These are phyloP conservation scores for Daldinia bambusicola DNA, from an alignment of 495 filamentous ascomycete species.

Conservation along the genomic window DNA sequence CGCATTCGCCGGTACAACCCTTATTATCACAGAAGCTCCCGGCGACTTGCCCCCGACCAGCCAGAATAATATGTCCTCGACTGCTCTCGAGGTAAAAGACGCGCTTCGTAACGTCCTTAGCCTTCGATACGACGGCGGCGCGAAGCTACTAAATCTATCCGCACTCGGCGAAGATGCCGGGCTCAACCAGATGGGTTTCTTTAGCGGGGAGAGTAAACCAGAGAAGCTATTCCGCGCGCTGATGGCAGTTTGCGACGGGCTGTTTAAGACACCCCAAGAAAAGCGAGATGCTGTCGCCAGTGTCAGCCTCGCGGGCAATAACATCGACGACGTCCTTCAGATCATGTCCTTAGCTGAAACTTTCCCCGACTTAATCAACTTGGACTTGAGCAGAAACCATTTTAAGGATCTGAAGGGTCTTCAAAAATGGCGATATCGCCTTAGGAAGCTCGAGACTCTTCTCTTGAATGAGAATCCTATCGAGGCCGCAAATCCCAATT, in stretches of 20 bases:
- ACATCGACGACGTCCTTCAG: conserved; percentile 71
- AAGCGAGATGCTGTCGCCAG: conserved; percentile 79
- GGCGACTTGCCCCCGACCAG: conserved; percentile 44
- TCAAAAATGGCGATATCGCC: conserved; percentile 76
- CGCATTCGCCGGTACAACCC: conserved; percentile 68
- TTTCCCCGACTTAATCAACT: conserved; percentile 82
- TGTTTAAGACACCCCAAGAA: conserved; percentile 70
- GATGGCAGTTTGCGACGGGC: conserved; percentile 79
- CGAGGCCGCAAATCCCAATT: conserved; percentile 66
- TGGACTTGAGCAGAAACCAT: conserved; percentile 85
- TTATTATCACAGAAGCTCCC: conserved; percentile 61
- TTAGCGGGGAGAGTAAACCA: conserved; percentile 72
- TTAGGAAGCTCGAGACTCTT: conserved; percentile 79
- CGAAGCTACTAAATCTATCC: conserved; percentile 83
- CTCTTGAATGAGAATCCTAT: conserved; percentile 81
- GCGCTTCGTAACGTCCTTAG: conserved; percentile 67
- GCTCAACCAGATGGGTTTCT: conserved; percentile 77
- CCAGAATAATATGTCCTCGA: conserved; percentile 50
- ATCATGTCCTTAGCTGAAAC: conserved; percentile 78
- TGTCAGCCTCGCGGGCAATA: conserved; percentile 80
- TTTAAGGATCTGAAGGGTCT: conserved; percentile 77
- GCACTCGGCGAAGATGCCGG: conserved; percentile 74
- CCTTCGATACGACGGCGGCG: conserved; percentile 72
- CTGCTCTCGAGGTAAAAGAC: conserved; percentile 56
- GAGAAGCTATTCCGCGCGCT: conserved; percentile 90